A percentile compares a stretch with the other conserved stretches of the same genome.
phyloP scores from a whole-genome alignment of 2,329 filamentous ascomycete genomes.

The Thermomyces lanuginosus region DNA sequence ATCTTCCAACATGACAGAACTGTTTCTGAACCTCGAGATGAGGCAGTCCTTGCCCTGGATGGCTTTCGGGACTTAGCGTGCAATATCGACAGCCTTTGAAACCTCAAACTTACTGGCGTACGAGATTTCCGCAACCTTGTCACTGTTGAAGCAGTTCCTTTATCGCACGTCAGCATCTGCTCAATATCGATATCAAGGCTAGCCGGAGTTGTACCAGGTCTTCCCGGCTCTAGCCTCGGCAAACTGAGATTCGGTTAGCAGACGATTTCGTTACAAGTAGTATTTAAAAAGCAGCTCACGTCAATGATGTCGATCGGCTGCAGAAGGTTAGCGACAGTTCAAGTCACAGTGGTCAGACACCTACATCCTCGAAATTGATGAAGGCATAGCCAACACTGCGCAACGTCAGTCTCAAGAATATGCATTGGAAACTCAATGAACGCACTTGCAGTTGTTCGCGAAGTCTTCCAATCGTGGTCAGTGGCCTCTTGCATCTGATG shows the following conservation, averaged over 20 bases:
- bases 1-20: conserved; percentile 81
- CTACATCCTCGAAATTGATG: conserved; percentile 77
- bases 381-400: conserved; percentile 90
- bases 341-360: conserved; percentile 14
- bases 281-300: conserved; percentile 28
- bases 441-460: conserved; percentile 67
- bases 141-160: conserved; percentile 66
- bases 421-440: conserved; percentile 8
- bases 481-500: background rate
- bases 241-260: conserved; percentile 37
- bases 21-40: conserved; percentile 91
- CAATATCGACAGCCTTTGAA: conserved; percentile 4
- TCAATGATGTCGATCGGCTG: conserved; percentile 58
- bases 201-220: conserved; percentile 39
- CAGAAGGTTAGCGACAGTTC: conserved; percentile 21
- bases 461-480: conserved; percentile 40
- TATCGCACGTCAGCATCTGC: conserved; percentile 6
- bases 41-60: conserved; percentile 86
- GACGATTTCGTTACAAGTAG: background rate
- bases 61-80: conserved; percentile 35
- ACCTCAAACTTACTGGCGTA: conserved; percentile 61
- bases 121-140: conserved; percentile 77
- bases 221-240: conserved; percentile 53
- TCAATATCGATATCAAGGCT: conserved; percentile 4
- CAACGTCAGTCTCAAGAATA: conserved; percentile 2